A percentile compares a stretch with the other conserved stretches of the same genome.
These are phyloP conservation scores for Paspalum vaginatum DNA, from an alignment of 176 grass and related monocot genomes.

Conservation along the genomic window DNA sequence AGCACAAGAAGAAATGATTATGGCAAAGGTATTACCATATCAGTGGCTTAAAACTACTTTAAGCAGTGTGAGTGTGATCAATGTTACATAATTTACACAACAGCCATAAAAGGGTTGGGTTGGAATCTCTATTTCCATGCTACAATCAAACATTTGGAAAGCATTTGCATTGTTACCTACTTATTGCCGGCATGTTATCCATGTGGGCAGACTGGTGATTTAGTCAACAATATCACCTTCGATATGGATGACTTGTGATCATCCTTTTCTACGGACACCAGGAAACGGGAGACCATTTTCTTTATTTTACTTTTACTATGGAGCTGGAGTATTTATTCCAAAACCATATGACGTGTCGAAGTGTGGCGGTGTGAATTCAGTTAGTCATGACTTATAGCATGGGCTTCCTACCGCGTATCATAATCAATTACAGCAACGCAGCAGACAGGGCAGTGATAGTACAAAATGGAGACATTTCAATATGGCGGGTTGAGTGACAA, in stretches of 20 bases:
- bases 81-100: background rate
- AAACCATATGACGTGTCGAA: background rate
- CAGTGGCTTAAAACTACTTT: background rate
- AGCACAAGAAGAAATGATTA: constrained; percentile 23
- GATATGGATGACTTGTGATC: background rate
- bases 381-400: background rate
- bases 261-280: background rate
- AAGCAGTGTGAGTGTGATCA: background rate
- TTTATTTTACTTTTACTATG: background rate
- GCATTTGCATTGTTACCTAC: constrained; percentile 2
- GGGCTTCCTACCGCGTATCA: background rate
- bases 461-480: background rate
- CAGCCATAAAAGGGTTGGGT: background rate
- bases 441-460: background rate
- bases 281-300: background rate
- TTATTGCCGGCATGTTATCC: constrained; percentile 14
- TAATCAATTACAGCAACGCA: background rate
- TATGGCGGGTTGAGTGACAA: background rate
- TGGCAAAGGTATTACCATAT: too few species aligned
- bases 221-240: constrained; percentile 6
- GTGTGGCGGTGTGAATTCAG: background rate
- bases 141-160: background rate
- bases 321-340: background rate
- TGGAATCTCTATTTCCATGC: background rate
- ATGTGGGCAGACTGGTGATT: background rate